Conservation (phyloP, 768 basidiomycete genomes). For the Postia placenta region DNA sequence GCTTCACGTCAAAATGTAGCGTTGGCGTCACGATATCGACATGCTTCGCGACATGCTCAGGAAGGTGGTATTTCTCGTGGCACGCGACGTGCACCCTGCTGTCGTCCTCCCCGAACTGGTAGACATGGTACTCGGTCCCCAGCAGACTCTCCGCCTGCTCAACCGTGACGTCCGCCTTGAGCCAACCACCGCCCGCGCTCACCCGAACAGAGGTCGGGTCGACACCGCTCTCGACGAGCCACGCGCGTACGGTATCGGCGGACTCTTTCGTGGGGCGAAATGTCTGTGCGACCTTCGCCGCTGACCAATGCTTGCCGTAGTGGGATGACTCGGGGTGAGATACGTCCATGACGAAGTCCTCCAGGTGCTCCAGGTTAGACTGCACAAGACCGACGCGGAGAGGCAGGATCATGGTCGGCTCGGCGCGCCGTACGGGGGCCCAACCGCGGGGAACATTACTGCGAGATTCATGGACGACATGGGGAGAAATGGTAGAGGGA, state of each 20-base stretch:
- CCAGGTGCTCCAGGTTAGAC: slow-evolving; percentile 36
- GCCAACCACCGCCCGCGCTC: slow-evolving; percentile 38
- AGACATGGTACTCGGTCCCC: slow-evolving; percentile 49
- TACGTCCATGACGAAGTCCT: slow-evolving; percentile 38
- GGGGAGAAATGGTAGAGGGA: background rate
- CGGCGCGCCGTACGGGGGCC: slow-evolving; percentile 30
- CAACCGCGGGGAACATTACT: slow-evolving; percentile 26
- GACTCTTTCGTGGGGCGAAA: slow-evolving; percentile 41
- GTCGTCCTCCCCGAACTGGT: slow-evolving; percentile 32
- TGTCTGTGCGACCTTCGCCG: slow-evolving; percentile 36
- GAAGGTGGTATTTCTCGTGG: slow-evolving; percentile 61
- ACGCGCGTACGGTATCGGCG: slow-evolving; percentile 34
- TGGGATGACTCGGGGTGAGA: slow-evolving; percentile 44
- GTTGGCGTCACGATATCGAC: slow-evolving; percentile 69
- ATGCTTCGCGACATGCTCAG: slow-evolving; percentile 48
- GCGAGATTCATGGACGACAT: slow-evolving; percentile 4
- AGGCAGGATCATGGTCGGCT: slow-evolving; percentile 31
- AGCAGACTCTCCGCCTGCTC: slow-evolving; percentile 40
- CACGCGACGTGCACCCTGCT: slow-evolving; percentile 51
- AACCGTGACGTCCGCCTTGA: slow-evolving; percentile 34
- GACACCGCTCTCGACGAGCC: slow-evolving; percentile 40
- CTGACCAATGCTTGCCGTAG: slow-evolving; percentile 45
- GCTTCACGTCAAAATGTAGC: slow-evolving; percentile 53
- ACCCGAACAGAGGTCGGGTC: slow-evolving; percentile 31
- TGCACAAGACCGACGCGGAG: slow-evolving; percentile 45